Evolutionary conservation across 768 basidiomycete genomes (phyloP), one percentile per base, ranked within the genome.

Genomic region (Ramaria rubella): DNA sequence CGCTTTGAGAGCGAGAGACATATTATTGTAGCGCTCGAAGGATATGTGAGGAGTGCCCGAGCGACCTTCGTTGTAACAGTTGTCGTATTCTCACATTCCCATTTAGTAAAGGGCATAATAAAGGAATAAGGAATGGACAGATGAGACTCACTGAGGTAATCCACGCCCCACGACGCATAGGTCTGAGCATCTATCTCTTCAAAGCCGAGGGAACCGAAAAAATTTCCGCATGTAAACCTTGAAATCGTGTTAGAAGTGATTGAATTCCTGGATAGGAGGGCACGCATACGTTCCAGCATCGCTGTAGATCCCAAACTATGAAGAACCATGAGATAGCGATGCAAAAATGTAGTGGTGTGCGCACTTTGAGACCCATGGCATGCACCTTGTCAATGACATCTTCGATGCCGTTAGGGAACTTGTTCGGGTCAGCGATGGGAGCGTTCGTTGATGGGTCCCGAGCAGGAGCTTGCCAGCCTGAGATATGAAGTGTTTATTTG

Each of bases 21-120:
- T 74, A 51, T 69, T 68, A 27, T 64, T 64, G 56, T 66, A 74
- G 8, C 72, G 65, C 19, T 72, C 67, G 51, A 66, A 69, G 1
- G 73, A 73, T 40, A 72, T 65, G 42, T 59, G 57, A 9, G 72
- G 69, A 4, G 68, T 70, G 17, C 73, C 72, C 1, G 70, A 55
- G 15, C 64, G 68, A 11, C 73, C 73, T 58, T 72, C 70, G 60
- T 73, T 74, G 62, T 63, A 71, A 64, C 73, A 74, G 50, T 74
- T 74, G 60, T 74, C 72, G 51, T 74, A 74, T 60, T 74, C 63
- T 61, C n/a, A n/a, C n/a, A n/a, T n/a, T n/a, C n/a, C n/a, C n/a
- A n/a, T n/a, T n/a, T n/a, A n/a, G n/a, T n/a, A n/a, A n/a, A n/a
- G n/a, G n/a, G n/a, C n/a, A n/a, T n/a, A n/a, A n/a, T n/a, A n/a